Base-by-base conservation (phyloP, 2,329 filamentous ascomycete species). In the Aspergillus unguis region DNA sequence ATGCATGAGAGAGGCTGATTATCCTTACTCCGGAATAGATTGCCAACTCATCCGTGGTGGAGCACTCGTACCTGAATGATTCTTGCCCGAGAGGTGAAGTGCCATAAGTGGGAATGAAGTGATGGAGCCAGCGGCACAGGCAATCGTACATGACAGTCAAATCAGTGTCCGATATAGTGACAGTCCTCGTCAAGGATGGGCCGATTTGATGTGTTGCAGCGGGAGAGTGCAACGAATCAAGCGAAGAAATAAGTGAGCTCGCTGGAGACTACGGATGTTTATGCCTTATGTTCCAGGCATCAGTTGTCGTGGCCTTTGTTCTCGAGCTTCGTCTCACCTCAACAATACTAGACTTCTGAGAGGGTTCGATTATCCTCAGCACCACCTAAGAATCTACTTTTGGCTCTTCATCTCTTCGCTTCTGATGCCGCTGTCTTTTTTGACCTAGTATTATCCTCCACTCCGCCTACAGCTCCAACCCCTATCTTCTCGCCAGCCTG, bases 11-110 rank as follows among this genome's bases (percentile, higher is more conserved):
- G 32, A 51, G 27, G 56, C 51, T 52, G 57, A 57, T 56, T 49
- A 40, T 48, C 49, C 48, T 40, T 49, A 58, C 17, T 17, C 17
- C 17, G 17, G 17, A 17, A 17, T 17, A 23, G 36, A 29, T 37
- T 58, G 59, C 57, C 59, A 61, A 52, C 59, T 54, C 59, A 61
- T 45, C 54, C 55, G 48, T 28, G 36, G 43, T 57, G 45, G 28
- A 53, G 46, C 45, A 36, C 44, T 50, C 37, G 48, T 28, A 42
- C 9, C 8, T 38, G 3, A 41, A 32, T 25, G 11, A n/a, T 7
- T 37, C 25, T 27, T 32, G 31, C 17, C 11, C 44, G 6, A 25
- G 17, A 17, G 17, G 17, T 17, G 17, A 17, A 17, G 17, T 17
- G 17, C 17, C 17, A 17, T 17, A 17, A 17, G 17, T 35, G 11